These are phyloP conservation scores for Helicostylum pulchrum DNA, from an alignment of 192 early-diverging fungal genomes.

Conservation along the genomic window DNA sequence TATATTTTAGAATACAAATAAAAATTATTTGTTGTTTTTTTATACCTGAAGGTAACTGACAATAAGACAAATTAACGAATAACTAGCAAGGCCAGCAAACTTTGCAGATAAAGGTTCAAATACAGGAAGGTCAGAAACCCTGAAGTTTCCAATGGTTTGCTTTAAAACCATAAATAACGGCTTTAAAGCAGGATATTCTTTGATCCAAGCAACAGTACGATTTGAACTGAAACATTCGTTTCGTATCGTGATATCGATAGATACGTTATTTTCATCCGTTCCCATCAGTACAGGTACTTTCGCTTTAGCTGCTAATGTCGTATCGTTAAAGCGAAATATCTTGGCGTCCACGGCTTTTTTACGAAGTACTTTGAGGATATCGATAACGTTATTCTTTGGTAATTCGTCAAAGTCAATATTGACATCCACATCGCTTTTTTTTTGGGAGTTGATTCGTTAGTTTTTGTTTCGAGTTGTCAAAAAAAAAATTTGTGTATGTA, in stretches of 20 bases:
- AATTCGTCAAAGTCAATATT: constrained; percentile 7
- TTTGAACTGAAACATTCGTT: constrained; percentile 18
- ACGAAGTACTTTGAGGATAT: neutral
- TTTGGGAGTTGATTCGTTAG: neutral
- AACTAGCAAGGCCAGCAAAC: constrained; percentile 25
- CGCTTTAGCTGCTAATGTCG: neutral
- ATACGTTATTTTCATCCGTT: neutral
- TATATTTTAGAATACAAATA: too few relatives aligned
- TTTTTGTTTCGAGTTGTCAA: too few relatives aligned
- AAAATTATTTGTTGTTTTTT: neutral
- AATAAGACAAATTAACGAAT: constrained; percentile 27
- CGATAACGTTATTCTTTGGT: neutral
- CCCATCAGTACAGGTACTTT: neutral
- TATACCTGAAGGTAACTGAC: constrained; percentile 30
- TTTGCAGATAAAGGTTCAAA: constrained; percentile 23
- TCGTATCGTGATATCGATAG: constrained; percentile 22
- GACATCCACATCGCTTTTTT: constrained; percentile 23
- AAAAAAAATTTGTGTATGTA: too few relatives aligned
- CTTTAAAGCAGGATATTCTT: constrained; percentile 22
- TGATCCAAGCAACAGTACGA: constrained; percentile 19
- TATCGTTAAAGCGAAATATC: neutral
- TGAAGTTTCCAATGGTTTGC: constrained; percentile 19
- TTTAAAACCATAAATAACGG: constrained; percentile 28
- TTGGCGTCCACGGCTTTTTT: neutral
- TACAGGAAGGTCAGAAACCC: neutral